Percentiles rank a stretch among this genome's conserved stretches.
phyloP scores from a whole-genome alignment of 345 rosid genomes.

The Streptanthus diversifolius region DNA sequence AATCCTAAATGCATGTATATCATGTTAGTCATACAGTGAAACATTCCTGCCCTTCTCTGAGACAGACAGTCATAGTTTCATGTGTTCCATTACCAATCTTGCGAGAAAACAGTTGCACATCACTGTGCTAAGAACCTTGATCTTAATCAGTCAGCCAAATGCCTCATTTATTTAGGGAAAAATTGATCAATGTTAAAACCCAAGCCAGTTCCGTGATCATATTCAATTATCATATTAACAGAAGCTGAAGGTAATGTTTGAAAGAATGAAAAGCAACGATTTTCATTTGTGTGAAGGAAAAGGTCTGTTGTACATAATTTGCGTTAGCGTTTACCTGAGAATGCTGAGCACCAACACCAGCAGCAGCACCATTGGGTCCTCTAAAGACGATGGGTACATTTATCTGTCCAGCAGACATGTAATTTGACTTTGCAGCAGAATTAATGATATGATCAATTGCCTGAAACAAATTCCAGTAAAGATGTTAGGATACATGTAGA shows the following conservation, averaged over 20 bases:
- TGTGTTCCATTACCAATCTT: neutral
- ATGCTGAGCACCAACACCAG: conserved; percentile 98
- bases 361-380: conserved; percentile 98
- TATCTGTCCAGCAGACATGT: conserved; percentile 90
- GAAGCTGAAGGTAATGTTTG: neutral
- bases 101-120: neutral
- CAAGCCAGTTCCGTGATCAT: conserved; percentile 2
- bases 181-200: neutral
- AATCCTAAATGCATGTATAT: neutral
- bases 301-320: neutral
- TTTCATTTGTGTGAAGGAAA: neutral
- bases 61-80: neutral
- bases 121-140: neutral
- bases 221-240: neutral
- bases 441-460: conserved; percentile 93
- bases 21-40: neutral
- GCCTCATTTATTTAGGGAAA: neutral
- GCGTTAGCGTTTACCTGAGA: conserved; percentile 54
- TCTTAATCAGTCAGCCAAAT: neutral
- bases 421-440: conserved; percentile 80
- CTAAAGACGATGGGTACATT: conserved; percentile 83
- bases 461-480: conserved; percentile 34
- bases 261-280: neutral
- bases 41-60: neutral
- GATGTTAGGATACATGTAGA: neutral